Base-by-base conservation (phyloP, 495 filamentous ascomycete genomes). In the Trichoderma asperelloides region DNA sequence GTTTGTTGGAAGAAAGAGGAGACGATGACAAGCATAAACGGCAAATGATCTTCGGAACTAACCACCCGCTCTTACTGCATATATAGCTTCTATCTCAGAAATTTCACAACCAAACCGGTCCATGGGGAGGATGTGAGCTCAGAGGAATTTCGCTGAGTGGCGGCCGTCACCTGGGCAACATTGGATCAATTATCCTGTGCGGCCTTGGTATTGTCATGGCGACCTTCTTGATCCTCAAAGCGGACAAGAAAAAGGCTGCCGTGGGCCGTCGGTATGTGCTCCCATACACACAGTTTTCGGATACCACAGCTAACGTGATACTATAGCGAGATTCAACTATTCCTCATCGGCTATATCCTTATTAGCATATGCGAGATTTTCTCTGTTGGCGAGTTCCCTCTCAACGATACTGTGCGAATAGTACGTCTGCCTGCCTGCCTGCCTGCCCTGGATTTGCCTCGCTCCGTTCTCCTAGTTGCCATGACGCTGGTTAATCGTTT, bases 301-400 rank as follows among this genome's bases (percentile, higher is more conserved):
- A 33, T 8, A 8, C 4, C 9, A 64, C 62, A 11, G 68, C 75
- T 80, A 70, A 80, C 68, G 7, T 33, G 39, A 11, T 41, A 13
- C 65, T 73, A 70, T 70, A 97, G 95, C 76, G 95, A 99, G 73
- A 98, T 98, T 80, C 95, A 99, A 84, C 74, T 97, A 47, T 97
- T 98, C 77, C 82, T 99, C 27, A 51, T 92, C 23, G 89, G 90
- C 45, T 99, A 92, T 72, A 90, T 97, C 57, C 79, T 99, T 39
- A 87, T 98, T 68, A 86, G 89, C 73, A 92, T 99, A 71, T 96
- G 92, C 75, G 95, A 99, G 74, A 97, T 99, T 71, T 97, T 99
- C 77, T 91, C 91, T 2, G 86, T 97, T 30, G 95, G 95, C 67
- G 89, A 89, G 63, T 93, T 99, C 74, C 92, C 92, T 8, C 76